Conservation (phyloP, 306 rosid genomes). For the Gynostemma pentaphyllum region DNA sequence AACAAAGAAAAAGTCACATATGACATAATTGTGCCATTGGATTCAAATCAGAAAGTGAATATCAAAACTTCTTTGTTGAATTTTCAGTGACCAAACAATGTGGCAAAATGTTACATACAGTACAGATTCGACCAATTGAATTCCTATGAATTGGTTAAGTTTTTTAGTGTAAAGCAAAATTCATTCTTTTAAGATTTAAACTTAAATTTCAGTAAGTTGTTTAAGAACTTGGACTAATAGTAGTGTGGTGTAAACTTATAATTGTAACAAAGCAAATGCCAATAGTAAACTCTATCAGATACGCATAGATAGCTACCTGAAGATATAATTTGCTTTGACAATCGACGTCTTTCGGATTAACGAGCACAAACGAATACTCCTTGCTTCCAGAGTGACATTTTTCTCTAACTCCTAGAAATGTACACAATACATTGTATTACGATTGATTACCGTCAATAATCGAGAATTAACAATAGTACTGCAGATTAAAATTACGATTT, state of each 20-base stretch:
- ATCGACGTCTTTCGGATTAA: conserved; percentile 60
- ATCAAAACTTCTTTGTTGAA: background rate
- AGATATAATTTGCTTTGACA: conserved; percentile 33
- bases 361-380: conserved; percentile 28
- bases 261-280: background rate
- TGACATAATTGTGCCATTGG: background rate
- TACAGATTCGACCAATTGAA: background rate
- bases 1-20: background rate
- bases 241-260: background rate
- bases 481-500: too few species aligned
- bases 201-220: background rate
- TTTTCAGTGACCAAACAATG: background rate
- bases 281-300: background rate
- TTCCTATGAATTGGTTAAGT: background rate
- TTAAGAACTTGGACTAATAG: background rate
- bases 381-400: background rate
- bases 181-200: background rate
- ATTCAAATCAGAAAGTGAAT: background rate
- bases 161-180: background rate
- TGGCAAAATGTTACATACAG: background rate
- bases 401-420: conserved; percentile 19
- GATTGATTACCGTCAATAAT: too few species aligned
- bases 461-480: too few species aligned
- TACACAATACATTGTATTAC: too few species aligned
- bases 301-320: conserved; percentile 34